Conservation (phyloP, 129 eudicot genomes). For the Lonicera japonica region DNA sequence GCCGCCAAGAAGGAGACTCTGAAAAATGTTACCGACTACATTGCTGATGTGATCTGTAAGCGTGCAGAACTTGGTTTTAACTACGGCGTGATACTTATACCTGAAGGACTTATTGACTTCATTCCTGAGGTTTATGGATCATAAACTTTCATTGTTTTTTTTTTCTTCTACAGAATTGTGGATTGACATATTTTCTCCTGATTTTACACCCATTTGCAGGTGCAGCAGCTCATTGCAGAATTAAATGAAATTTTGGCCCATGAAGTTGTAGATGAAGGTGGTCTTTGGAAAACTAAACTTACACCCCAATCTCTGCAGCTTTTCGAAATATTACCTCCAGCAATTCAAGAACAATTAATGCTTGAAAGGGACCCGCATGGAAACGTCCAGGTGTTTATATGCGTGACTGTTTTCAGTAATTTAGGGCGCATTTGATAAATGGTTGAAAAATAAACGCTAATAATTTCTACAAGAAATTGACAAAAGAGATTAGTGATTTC, state of each 20-base stretch:
- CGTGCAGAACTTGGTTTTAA: conserved; percentile 83
- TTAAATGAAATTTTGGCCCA: conserved; percentile 92
- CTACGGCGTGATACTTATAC: conserved; percentile 88
- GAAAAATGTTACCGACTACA: conserved; percentile 74
- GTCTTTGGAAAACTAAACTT: conserved; percentile 88
- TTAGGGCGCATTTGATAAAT: too few species aligned
- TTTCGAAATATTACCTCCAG: conserved; percentile 65
- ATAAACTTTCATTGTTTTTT: background rate
- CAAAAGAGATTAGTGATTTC: too few species aligned
- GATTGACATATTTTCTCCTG: background rate
- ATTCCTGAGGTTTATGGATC: conserved; percentile 81
- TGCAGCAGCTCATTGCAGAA: conserved; percentile 87
- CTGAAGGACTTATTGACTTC: conserved; percentile 95
- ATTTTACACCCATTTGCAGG: conserved; percentile 35
- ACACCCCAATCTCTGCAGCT: conserved; percentile 59
- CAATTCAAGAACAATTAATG: conserved; percentile 91
- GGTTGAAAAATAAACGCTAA: too few species aligned
- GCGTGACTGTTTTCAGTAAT: conserved; percentile 1
- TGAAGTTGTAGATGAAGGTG: conserved; percentile 71
- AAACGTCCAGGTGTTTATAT: conserved; percentile 75
- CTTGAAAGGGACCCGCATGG: conserved; percentile 99
- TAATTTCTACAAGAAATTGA: too few species aligned
- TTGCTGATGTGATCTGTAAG: conserved; percentile 72
- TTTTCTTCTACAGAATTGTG: too few species aligned
- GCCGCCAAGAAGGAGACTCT: conserved; percentile 69